Percentiles rank a stretch among this genome's conserved stretches.
Evolutionary conservation across 306 rosid species (phyloP).

Genomic region (Medicago lupulina): DNA sequence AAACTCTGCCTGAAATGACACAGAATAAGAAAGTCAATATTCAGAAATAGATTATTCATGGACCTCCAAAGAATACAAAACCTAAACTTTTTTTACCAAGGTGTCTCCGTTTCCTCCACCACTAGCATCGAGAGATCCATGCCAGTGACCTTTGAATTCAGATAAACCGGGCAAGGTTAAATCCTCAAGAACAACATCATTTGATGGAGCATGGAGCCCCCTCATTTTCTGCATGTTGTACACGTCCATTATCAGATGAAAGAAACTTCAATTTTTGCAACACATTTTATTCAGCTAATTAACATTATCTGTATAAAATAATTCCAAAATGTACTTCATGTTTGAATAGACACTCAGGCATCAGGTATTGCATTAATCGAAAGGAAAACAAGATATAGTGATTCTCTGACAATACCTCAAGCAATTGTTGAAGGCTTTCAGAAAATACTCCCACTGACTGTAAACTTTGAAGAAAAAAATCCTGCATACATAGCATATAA

Average conservation of each 20-base stretch:
- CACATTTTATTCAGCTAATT: constrained; percentile 28
- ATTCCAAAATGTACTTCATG: constrained; percentile 19
- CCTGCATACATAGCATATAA: constrained; percentile 63
- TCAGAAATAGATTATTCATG: constrained; percentile 35
- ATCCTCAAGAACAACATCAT: constrained; percentile 83
- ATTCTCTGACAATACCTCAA: constrained; percentile 68
- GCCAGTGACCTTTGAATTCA: constrained; percentile 93
- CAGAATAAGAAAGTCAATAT: constrained; percentile 43
- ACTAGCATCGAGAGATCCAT: constrained; percentile 95
- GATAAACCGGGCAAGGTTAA: constrained; percentile 84
- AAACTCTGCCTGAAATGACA: constrained; percentile 79
- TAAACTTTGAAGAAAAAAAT: constrained; percentile 77
- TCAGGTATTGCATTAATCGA: constrained; percentile 22
- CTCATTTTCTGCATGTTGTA: constrained; percentile 65
- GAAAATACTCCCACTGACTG: constrained; percentile 74
- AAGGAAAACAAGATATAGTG: constrained; percentile 16
- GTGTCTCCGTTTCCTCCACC: constrained; percentile 99
- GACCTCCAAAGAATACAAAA: constrained; percentile 38
- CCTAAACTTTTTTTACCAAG: constrained; percentile 55
- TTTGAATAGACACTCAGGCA: constrained; percentile 36
- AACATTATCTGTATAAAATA: constrained; percentile 18
- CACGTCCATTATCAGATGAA: constrained; percentile 12
- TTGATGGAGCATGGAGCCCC: constrained; percentile 69
- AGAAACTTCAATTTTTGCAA: constrained; percentile 16
- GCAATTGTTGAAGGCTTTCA: constrained; percentile 65